Conservation (phyloP, 2,329 filamentous ascomycete species). For the Colletotrichum godetiae region DNA sequence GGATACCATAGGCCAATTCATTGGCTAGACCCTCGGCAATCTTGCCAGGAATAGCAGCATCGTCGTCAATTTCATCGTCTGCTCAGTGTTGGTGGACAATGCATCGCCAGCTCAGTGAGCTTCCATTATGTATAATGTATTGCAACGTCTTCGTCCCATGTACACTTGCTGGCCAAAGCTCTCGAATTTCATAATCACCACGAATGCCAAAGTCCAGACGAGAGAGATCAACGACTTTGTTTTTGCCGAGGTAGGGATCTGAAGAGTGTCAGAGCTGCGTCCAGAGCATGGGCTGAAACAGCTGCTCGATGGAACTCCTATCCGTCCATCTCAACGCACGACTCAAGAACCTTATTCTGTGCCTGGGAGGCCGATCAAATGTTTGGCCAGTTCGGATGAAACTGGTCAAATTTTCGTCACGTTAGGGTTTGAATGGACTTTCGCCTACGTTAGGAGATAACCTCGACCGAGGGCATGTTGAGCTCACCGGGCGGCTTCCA, state of each 20-base stretch:
- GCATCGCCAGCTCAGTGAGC: neutral
- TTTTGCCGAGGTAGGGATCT: neutral
- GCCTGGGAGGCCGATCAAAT: neutral
- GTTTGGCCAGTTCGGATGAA: slow-evolving; percentile 25
- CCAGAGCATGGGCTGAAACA: slow-evolving; percentile 1
- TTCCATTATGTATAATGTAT: neutral
- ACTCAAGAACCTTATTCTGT: slow-evolving; percentile 17
- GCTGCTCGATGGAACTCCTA: slow-evolving; percentile 11
- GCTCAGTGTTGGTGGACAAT: neutral
- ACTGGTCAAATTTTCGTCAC: neutral
- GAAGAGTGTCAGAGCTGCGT: slow-evolving; percentile 5
- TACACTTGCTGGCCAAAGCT: slow-evolving; percentile 6
- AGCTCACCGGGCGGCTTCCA: slow-evolving; percentile 1
- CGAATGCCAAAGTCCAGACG: slow-evolving; percentile 9
- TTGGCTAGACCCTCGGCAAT: neutral
- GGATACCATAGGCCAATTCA: neutral
- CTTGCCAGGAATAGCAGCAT: neutral
- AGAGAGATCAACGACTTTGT: neutral
- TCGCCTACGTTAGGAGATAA: neutral
- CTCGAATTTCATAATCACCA: neutral
- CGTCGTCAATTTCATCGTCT: neutral
- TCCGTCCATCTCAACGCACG: neutral
- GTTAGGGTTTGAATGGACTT: neutral
- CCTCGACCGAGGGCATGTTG: neutral
- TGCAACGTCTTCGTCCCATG: neutral